Evolutionary conservation across 164 flowering plant genomes (phyloP).

Genomic region (Kalanchoe fedtschenkoi): DNA sequence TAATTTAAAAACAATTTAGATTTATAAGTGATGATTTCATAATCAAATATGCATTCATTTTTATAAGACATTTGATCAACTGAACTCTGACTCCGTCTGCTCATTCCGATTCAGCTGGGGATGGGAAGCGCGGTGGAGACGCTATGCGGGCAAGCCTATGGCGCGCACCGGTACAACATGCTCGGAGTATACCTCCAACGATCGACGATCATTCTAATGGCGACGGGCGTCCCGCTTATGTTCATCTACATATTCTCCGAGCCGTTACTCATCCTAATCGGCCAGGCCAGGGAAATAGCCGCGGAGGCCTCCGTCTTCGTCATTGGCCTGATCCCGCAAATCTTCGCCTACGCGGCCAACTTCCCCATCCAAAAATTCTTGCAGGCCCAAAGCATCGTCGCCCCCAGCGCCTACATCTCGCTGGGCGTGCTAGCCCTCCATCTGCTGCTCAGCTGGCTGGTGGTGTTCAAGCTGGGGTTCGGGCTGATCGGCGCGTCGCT

Average conservation of each 20-base stretch:
- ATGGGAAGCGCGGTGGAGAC: slow-evolving; percentile 73
- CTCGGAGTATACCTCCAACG: slow-evolving; percentile 46
- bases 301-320: slow-evolving; percentile 44
- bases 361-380: slow-evolving; percentile 66
- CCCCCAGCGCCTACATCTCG: slow-evolving; percentile 43
- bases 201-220: slow-evolving; percentile 30
- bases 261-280: slow-evolving; percentile 33
- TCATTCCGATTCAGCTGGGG: slow-evolving; percentile 38
- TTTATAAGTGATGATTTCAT: too few species aligned
- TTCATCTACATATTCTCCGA: slow-evolving; percentile 39
- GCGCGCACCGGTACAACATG: slow-evolving; percentile 41
- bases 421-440: slow-evolving; percentile 25
- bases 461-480: slow-evolving; percentile 24
- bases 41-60: too few species aligned
- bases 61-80: too few species aligned
- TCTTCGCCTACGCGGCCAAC: slow-evolving; percentile 55
- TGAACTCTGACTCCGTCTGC: slow-evolving; percentile 2
- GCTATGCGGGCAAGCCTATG: slow-evolving; percentile 52
- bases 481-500: slow-evolving; percentile 42
- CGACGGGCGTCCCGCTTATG: slow-evolving; percentile 33
- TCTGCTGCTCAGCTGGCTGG: slow-evolving; percentile 26
- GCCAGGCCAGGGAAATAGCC: slow-evolving; percentile 37
- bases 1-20: too few species aligned
- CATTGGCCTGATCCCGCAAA: slow-evolving; percentile 59
- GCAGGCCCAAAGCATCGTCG: slow-evolving; percentile 47